phyloP scores from a whole-genome alignment of 2,329 filamentous ascomycete species.

The Phialophora verrucosa region DNA sequence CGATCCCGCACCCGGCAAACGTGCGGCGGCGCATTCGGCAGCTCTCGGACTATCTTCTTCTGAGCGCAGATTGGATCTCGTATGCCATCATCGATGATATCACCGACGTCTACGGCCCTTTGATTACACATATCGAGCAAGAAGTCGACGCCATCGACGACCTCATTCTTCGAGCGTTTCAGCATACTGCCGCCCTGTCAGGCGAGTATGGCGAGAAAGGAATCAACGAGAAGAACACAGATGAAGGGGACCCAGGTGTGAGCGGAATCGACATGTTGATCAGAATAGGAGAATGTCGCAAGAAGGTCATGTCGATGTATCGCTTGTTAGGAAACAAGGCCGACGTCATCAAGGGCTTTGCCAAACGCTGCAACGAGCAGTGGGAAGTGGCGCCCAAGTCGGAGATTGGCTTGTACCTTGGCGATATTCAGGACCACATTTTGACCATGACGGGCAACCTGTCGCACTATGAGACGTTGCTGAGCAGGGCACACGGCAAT shows the following conservation, averaged over 20 bases:
- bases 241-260: constrained; percentile 50
- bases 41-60: constrained; percentile 87
- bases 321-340: constrained; percentile 94
- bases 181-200: constrained; percentile 50
- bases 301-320: constrained; percentile 96
- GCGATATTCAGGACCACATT: constrained; percentile 98
- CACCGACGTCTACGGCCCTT: constrained; percentile 90
- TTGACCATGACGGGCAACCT: constrained; percentile 98
- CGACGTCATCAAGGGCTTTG: constrained; percentile 98
- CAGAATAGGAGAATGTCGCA: constrained; percentile 89
- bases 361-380: constrained; percentile 96
- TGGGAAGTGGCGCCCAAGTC: constrained; percentile 95
- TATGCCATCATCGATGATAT: constrained; percentile 99
- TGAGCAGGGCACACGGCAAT: constrained; percentile 90
- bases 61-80: constrained; percentile 96
- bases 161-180: constrained; percentile 81
- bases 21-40: constrained; percentile 92
- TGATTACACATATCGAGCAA: constrained; percentile 91
- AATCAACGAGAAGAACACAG: constrained; percentile 50
- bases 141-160: constrained; percentile 98
- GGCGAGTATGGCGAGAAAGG: constrained; percentile 49
- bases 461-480: constrained; percentile 94
- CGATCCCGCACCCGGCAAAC: constrained; percentile 94
- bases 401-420: constrained; percentile 96
- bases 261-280: constrained; percentile 81